phyloP scores from a whole-genome alignment of 345 rosid species.

The Moricandia arvensis region DNA sequence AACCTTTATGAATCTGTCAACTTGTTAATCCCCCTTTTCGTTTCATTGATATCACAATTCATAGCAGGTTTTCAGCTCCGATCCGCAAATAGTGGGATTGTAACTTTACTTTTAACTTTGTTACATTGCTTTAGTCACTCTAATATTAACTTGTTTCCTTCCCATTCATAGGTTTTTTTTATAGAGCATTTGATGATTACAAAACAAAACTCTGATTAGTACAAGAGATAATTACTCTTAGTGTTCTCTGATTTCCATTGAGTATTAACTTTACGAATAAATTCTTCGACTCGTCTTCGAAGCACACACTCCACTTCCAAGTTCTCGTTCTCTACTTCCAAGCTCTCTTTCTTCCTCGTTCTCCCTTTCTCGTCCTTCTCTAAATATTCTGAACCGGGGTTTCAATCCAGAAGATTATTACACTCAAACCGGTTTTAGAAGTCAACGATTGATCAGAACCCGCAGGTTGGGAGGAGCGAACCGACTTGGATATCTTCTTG shows the following conservation, averaged over 20 bases:
- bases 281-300: conserved; percentile 59
- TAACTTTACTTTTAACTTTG: too few species aligned
- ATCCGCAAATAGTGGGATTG: too few species aligned
- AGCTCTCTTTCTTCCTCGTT: neutral
- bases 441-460: conserved; percentile 13
- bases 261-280: conserved; percentile 28
- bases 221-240: too few species aligned
- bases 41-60: too few species aligned
- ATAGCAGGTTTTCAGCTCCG: too few species aligned
- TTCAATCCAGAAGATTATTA: neutral
- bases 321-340: conserved; percentile 11
- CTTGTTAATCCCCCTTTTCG: too few species aligned
- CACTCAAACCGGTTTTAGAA: conserved; percentile 1
- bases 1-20: too few species aligned
- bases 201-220: conserved; percentile 2
- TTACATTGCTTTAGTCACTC: too few species aligned
- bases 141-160: too few species aligned
- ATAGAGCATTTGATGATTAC: neutral
- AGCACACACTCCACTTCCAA: conserved; percentile 42
- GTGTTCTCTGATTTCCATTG: too few species aligned
- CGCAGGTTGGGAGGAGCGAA: neutral
- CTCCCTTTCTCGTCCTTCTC: conserved; percentile 26
- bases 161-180: neutral
- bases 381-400: conserved; percentile 18
- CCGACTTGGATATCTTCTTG: neutral